These are phyloP conservation scores for Apophysomyces trapeziformis DNA, from an alignment of 371 early-diverging fungal genomes.

Conservation along the genomic window DNA sequence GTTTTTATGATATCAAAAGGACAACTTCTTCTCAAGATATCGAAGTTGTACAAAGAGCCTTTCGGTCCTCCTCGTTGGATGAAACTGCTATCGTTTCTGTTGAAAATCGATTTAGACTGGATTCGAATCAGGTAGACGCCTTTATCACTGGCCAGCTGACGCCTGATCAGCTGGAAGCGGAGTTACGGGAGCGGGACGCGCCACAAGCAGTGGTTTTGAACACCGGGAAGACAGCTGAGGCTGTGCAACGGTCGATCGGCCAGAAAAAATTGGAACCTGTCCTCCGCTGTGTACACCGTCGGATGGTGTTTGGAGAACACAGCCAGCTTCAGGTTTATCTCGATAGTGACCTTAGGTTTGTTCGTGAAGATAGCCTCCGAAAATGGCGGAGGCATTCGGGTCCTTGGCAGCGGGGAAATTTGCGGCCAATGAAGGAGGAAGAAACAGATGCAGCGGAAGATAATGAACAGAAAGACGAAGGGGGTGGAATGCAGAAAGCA, in stretches of 20 bases:
- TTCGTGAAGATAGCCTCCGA: constrained; percentile 76
- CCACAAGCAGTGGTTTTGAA: constrained; percentile 73
- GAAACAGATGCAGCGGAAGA: too few species aligned
- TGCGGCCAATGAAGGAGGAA: too few species aligned
- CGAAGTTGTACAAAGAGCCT: too few species aligned
- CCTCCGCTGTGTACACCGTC: constrained; percentile 90
- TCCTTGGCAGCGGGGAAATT: too few species aligned
- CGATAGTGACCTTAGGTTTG: constrained; percentile 93
- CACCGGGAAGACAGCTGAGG: constrained; percentile 58
- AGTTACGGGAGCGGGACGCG: constrained; percentile 72
- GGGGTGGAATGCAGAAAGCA: neutral
- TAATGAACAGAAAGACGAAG: neutral
- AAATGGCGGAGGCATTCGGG: neutral
- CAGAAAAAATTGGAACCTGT: constrained; percentile 54
- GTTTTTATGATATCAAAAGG: neutral
- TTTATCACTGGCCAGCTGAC: constrained; percentile 54
- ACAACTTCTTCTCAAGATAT: constrained; percentile 1
- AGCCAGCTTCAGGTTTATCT: constrained; percentile 92
- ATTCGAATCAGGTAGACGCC: constrained; percentile 86
- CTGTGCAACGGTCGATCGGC: constrained; percentile 67
- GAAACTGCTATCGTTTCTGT: constrained; percentile 53
- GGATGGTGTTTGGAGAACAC: constrained; percentile 96
- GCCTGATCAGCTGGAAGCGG: constrained; percentile 31
- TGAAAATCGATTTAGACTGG: constrained; percentile 91
- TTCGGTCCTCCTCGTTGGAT: too few species aligned